Evolutionary conservation across 371 early-diverging fungal species (phyloP).

Genomic region (Mortierella sp.): DNA sequence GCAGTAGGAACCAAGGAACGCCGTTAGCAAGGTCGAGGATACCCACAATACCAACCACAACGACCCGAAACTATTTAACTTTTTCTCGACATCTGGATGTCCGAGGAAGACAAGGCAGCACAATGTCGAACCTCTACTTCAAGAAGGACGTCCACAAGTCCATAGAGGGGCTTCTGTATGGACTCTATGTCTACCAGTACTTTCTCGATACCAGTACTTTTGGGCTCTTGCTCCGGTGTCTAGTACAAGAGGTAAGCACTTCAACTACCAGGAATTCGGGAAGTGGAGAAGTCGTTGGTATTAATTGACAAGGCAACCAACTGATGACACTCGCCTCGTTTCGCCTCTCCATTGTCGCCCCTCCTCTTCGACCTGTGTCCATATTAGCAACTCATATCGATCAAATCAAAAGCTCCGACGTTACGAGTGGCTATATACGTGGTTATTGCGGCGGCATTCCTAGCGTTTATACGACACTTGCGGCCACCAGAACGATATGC

Average conservation of each 20-base stretch:
- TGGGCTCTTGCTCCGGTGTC: slow-evolving; percentile 30
- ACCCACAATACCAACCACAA: not conserved
- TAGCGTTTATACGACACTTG: slow-evolving; percentile 35
- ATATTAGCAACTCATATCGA: slow-evolving; percentile 43
- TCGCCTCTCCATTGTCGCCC: not conserved
- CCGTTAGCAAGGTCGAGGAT: not conserved
- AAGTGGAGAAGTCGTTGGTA: not conserved
- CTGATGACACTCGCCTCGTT: not conserved
- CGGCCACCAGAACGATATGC: slow-evolving; percentile 35
- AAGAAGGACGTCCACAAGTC: slow-evolving; percentile 52
- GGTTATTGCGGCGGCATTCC: slow-evolving; percentile 19
- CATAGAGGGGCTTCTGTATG: slow-evolving; percentile 42
- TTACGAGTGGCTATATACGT: slow-evolving; percentile 41
- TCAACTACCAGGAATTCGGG: not conserved
- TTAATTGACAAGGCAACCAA: not conserved
- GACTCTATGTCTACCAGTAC: slow-evolving; percentile 52
- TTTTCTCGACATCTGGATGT: slow-evolving; percentile 7
- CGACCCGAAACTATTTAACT: not conserved
- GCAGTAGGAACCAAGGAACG: not conserved
- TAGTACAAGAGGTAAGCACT: slow-evolving; percentile 46
- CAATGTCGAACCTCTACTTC: slow-evolving; percentile 37
- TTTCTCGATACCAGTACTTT: slow-evolving; percentile 49
- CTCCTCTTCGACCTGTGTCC: not conserved
- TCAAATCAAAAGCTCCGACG: slow-evolving; percentile 43
- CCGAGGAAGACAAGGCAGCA: not conserved